Evolutionary conservation across 805 yeast genomes (phyloP).

Genomic region (Candida nitratophila): DNA sequence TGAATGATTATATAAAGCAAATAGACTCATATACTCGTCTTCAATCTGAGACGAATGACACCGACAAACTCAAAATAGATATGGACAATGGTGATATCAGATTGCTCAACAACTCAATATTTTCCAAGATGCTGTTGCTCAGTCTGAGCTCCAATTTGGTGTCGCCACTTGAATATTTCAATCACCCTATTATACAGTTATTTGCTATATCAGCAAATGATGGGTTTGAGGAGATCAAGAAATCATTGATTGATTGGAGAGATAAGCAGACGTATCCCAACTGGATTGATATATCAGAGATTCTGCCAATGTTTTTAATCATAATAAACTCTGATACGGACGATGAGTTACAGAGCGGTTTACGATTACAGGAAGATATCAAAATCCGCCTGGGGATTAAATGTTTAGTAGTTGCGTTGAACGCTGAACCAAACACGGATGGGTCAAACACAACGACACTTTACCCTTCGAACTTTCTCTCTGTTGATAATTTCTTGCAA

Average conservation of each 20-base stretch:
- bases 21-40: constrained; percentile 9
- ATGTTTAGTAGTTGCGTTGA: constrained; percentile 14
- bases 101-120: constrained; percentile 38
- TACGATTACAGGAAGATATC: constrained; percentile 24
- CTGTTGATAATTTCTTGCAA: constrained; percentile 34
- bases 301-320: constrained; percentile 44
- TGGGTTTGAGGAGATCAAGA: constrained; percentile 48
- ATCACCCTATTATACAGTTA: constrained; percentile 78
- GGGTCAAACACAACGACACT: constrained; percentile 6
- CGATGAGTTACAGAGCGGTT: constrained; percentile 34
- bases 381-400: constrained; percentile 15
- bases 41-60: not conserved
- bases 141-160: constrained; percentile 47
- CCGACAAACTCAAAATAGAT: not conserved
- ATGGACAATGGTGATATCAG: constrained; percentile 6
- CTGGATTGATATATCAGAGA: constrained; percentile 60
- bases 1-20: constrained; percentile 14
- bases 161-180: constrained; percentile 77
- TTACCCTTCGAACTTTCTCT: constrained; percentile 25
- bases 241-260: constrained; percentile 46
- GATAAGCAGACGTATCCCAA: constrained; percentile 40
- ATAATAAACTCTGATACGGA: constrained; percentile 40
- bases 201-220: constrained; percentile 57
- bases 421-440: constrained; percentile 1
- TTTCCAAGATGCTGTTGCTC: constrained; percentile 52